Conservation (phyloP, 2,329 filamentous ascomycete species). For the Diplodia corticola region DNA sequence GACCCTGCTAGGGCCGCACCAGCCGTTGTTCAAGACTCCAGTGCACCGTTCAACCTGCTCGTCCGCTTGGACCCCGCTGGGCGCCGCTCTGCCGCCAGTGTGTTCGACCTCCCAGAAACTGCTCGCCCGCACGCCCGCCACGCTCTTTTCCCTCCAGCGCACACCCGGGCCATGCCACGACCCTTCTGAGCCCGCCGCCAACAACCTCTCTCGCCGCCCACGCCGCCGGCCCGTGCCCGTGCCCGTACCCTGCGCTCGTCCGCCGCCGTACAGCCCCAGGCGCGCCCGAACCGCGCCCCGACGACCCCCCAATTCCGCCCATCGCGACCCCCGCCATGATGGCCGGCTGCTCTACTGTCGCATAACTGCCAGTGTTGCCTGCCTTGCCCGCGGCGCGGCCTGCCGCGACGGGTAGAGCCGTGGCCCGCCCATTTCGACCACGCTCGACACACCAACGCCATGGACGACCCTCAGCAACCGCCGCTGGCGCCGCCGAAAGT, state of each 20-base stretch:
- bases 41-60: neutral
- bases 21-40: conserved; percentile 16
- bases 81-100: conserved; percentile 5
- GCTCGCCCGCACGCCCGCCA: neutral
- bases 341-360: conserved; percentile 33
- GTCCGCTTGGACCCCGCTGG: conserved; percentile 14
- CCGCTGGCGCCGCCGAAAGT: conserved; percentile 48
- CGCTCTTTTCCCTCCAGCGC: conserved; percentile 1
- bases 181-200: conserved; percentile 4
- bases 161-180: conserved; percentile 1
- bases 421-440: conserved; percentile 6
- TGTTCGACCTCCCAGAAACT: neutral
- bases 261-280: neutral
- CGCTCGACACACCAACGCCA: conserved; percentile 12
- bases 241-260: neutral
- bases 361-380: conserved; percentile 34
- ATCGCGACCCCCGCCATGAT: conserved; percentile 31
- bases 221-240: neutral
- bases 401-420: conserved; percentile 23
- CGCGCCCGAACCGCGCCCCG: conserved; percentile 8
- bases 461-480: conserved; percentile 28
- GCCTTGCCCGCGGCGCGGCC: conserved; percentile 34
- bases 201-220: neutral
- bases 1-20: conserved; percentile 1
- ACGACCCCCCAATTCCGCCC: conserved; percentile 10